phyloP scores from a whole-genome alignment of 116 monocot species.

The Papilionanthe hybrid region DNA sequence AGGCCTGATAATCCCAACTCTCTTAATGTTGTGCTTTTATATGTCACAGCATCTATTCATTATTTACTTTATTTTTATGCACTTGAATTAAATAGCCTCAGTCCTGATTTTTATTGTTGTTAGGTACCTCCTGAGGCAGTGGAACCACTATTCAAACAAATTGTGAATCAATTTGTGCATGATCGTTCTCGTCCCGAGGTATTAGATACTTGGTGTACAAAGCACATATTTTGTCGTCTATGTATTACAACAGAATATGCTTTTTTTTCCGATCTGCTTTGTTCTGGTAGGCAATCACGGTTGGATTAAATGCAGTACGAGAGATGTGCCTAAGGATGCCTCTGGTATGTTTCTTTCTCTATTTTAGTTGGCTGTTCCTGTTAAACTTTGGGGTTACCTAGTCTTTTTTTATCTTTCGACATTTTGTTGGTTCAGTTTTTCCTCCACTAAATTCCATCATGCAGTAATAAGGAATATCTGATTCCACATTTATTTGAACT shows the following conservation, averaged over 20 bases:
- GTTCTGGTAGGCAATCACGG: conserved; percentile 65
- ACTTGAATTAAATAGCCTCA: not conserved
- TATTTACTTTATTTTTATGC: not conserved
- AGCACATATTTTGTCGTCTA: not conserved
- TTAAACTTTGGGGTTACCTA: not conserved
- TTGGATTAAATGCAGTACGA: conserved; percentile 86
- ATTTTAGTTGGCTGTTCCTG: not conserved
- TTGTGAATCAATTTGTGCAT: conserved; percentile 95
- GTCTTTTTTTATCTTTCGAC: conserved; percentile 1
- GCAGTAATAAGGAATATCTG: too few relatives aligned
- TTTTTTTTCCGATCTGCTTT: conserved; percentile 10
- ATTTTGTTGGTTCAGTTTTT: not conserved
- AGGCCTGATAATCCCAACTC: not conserved
- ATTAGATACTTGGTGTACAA: not conserved
- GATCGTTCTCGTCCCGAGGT: conserved; percentile 91
- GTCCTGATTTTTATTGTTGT: not conserved
- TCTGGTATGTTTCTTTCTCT: conserved; percentile 44
- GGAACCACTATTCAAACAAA: conserved; percentile 83
- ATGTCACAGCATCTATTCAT: not conserved
- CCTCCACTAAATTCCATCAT: not conserved
- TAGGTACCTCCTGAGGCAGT: conserved; percentile 99
- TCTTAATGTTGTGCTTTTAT: not conserved
- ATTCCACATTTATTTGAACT: not conserved
- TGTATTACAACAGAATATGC: not conserved
- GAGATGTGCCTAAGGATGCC: conserved; percentile 91